These are phyloP conservation scores for Fusarium nanum DNA, from an alignment of 2,329 filamentous ascomycete species.

Conservation along the genomic window DNA sequence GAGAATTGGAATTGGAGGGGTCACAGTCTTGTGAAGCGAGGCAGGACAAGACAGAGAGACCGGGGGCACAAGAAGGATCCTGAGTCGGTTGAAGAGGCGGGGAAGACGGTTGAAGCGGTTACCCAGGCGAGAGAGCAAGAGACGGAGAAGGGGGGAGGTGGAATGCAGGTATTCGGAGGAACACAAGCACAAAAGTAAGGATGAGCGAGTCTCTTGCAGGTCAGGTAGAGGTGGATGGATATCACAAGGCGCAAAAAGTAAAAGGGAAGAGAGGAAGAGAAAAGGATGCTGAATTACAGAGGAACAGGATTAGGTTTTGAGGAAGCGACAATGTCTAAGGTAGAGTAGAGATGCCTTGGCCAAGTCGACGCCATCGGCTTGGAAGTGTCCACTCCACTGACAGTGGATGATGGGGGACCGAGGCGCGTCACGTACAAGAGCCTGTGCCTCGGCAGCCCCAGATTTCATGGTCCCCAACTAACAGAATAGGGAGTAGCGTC, in stretches of 20 bases:
- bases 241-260: constrained; percentile 7
- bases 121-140: constrained; percentile 9
- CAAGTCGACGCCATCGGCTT: constrained; percentile 30
- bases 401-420: constrained; percentile 33
- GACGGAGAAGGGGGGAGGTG: not conserved
- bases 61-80: constrained; percentile 15
- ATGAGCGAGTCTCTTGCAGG: constrained; percentile 6
- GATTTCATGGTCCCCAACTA: constrained; percentile 36
- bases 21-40: constrained; percentile 25
- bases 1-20: constrained; percentile 14
- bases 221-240: not conserved
- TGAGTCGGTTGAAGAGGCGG: constrained; percentile 13
- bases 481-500: constrained; percentile 31
- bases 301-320: constrained; percentile 39
- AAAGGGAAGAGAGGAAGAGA: constrained; percentile 7
- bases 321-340: constrained; percentile 6
- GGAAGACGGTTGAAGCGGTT: constrained; percentile 20
- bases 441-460: constrained; percentile 48
- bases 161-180: constrained; percentile 19
- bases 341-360: not conserved
- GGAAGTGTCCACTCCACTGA: not conserved
- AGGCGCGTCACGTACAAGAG: constrained; percentile 36
- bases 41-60: constrained; percentile 21
- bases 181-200: constrained; percentile 24
- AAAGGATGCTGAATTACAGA: constrained; percentile 7